Conservation (phyloP, 768 basidiomycete genomes). For the Termitomyces sp. region DNA sequence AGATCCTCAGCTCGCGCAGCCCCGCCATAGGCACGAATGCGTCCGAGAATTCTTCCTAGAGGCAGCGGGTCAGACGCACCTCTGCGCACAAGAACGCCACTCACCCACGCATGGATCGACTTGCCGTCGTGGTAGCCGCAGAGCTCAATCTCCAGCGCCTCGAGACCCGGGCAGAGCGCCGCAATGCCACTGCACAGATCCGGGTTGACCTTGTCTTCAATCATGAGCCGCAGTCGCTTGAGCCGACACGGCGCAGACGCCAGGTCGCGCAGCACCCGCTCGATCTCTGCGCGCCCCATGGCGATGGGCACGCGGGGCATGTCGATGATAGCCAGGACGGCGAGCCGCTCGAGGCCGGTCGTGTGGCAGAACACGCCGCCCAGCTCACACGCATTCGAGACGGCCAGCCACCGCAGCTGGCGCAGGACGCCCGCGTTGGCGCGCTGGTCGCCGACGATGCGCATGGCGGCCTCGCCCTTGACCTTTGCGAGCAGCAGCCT, state of each 20-base stretch:
- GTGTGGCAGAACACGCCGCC: slow-evolving; percentile 28
- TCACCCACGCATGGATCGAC: slow-evolving; percentile 36
- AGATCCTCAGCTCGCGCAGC: slow-evolving; percentile 30
- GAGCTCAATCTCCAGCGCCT: slow-evolving; percentile 37
- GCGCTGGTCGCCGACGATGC: slow-evolving; percentile 5
- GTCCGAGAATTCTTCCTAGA: slow-evolving; percentile 30
- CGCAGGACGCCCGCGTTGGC: slow-evolving; percentile 19
- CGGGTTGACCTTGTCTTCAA: slow-evolving; percentile 36
- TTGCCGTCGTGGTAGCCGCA: slow-evolving; percentile 41
- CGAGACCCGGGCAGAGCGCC: slow-evolving; percentile 31
- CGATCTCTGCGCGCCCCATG: slow-evolving; percentile 28
- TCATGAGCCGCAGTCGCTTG: slow-evolving; percentile 33
- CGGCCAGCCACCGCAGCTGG: slow-evolving; percentile 31
- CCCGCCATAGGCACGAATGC: slow-evolving; percentile 25
- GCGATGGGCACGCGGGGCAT: slow-evolving; percentile 36
- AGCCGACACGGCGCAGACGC: slow-evolving; percentile 18
- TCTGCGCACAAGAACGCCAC: slow-evolving; percentile 5
- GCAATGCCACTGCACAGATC: slow-evolving; percentile 30
- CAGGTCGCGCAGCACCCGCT: slow-evolving; percentile 31
- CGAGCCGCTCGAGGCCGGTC: slow-evolving; percentile 29
- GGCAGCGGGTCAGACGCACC: too few relatives aligned
- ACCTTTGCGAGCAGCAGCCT: slow-evolving; percentile 32
- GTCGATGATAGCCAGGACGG: slow-evolving; percentile 34
- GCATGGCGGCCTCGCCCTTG: slow-evolving; percentile 25
- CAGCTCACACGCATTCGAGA: slow-evolving; percentile 36